Evolutionary conservation across 305 asterid species (phyloP).

Genomic region (Rubia tinctorum): DNA sequence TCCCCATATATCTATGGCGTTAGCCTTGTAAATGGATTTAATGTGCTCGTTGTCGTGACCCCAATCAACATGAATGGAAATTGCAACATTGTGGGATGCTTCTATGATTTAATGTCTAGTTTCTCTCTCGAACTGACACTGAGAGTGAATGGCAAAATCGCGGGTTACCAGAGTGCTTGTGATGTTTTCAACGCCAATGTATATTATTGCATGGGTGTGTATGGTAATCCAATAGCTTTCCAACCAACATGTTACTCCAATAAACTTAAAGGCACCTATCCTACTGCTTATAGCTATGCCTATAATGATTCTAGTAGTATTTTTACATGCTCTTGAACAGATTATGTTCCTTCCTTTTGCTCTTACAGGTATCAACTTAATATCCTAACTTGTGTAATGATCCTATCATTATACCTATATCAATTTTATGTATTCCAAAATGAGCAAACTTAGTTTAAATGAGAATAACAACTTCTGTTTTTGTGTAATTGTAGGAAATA

Average conservation of each 20-base stretch:
- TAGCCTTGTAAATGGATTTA: conserved; percentile 86
- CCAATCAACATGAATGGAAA: conserved; percentile 66
- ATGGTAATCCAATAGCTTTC: conserved; percentile 65
- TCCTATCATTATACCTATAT: too few species aligned
- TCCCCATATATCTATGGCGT: conserved; percentile 63
- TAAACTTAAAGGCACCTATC: conserved; percentile 64
- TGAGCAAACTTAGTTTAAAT: too few species aligned
- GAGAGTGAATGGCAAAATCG: conserved; percentile 39
- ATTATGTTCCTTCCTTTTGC: conserved; percentile 74
- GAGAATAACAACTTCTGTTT: not conserved
- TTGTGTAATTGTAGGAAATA: conserved; percentile 36
- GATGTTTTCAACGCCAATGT: conserved; percentile 79
- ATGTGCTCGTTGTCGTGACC: conserved; percentile 58
- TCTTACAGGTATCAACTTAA: conserved; percentile 38
- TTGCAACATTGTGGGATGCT: conserved; percentile 78
- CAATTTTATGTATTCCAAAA: too few species aligned
- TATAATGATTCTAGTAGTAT: conserved; percentile 84
- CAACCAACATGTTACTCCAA: conserved; percentile 72
- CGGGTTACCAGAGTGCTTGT: conserved; percentile 88
- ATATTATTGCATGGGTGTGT: conserved; percentile 70
- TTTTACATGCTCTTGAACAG: conserved; percentile 59
- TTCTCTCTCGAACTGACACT: conserved; percentile 70
- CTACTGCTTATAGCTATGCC: conserved; percentile 80
- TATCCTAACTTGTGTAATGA: not conserved
- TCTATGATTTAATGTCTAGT: conserved; percentile 43